Evolutionary conservation across 345 rosid species (phyloP).

Genomic region (Aegle marmelos): DNA sequence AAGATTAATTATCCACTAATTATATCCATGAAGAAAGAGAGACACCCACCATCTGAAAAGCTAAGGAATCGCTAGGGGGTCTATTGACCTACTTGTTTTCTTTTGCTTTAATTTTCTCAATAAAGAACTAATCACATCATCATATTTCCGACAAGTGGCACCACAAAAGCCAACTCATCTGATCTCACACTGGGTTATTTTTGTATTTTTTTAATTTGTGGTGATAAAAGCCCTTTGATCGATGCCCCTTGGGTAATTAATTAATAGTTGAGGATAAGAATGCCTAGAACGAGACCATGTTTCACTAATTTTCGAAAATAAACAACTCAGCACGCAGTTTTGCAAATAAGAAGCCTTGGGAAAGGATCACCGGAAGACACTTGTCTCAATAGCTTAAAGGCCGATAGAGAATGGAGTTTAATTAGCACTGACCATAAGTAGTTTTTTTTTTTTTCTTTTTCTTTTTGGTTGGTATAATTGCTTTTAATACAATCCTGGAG

Average conservation of each 20-base stretch:
- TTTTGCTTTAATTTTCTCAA: background rate
- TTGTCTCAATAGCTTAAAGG: background rate
- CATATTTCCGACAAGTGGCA: constrained; percentile 5
- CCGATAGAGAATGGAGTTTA: background rate
- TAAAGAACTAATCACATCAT: background rate
- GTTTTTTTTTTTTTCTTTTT: no score
- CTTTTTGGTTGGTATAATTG: no score
- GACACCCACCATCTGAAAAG: background rate
- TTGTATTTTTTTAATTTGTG: background rate
- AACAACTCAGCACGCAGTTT: background rate
- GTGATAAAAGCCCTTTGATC: background rate
- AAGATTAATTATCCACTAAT: constrained; percentile 13
- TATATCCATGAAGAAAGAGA: constrained; percentile 4
- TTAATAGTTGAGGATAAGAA: constrained; percentile 27
- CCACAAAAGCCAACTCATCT: constrained; percentile 27
- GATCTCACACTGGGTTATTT: background rate
- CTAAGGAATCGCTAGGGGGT: constrained; percentile 17
- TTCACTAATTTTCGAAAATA: background rate
- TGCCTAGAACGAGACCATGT: background rate
- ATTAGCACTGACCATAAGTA: background rate
- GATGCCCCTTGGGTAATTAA: background rate
- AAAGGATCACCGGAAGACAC: background rate
- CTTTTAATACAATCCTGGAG: no score
- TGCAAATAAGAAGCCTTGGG: background rate
- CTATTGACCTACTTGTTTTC: constrained; percentile 9